Conservation (phyloP, 257 asterid species). For the Apocynum venetum region DNA sequence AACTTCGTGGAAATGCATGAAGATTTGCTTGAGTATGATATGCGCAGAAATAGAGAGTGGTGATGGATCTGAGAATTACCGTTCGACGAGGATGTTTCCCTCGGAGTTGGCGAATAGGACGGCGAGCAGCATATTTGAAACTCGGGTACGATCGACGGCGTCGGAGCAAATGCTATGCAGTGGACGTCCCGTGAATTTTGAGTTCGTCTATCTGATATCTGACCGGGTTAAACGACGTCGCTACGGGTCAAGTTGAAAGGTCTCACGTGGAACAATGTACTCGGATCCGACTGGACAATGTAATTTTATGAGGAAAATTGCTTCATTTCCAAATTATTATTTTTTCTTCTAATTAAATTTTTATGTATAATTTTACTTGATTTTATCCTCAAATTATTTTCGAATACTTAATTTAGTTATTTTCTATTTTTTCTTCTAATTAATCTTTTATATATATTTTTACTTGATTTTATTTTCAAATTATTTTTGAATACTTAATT, state of each 20-base stretch:
- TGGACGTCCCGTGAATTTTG: not conserved
- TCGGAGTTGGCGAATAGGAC: constrained; percentile 84
- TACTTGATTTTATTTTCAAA: no score
- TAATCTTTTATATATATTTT: no score
- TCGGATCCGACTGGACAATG: not conserved
- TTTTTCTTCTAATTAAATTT: no score
- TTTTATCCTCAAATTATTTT: no score
- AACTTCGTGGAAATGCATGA: not conserved
- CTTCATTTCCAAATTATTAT: no score
- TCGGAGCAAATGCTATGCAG: not conserved
- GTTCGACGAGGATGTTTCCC: constrained; percentile 93
- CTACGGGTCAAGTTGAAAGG: not conserved
- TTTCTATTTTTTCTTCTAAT: no score
- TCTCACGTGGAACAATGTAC: not conserved
- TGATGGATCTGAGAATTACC: constrained; percentile 32
- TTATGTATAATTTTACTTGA: no score
- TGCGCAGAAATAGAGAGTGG: not conserved
- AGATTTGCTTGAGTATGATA: not conserved
- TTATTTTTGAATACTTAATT: no score
- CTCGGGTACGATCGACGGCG: constrained; percentile 10
- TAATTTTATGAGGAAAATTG: no score
- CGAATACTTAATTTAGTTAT: no score
- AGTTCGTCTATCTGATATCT: not conserved
- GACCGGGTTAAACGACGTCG: constrained; percentile 12
- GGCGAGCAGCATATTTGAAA: constrained; percentile 59